Conservation (phyloP, 495 filamentous ascomycete species). For the Penicillium odoratum region DNA sequence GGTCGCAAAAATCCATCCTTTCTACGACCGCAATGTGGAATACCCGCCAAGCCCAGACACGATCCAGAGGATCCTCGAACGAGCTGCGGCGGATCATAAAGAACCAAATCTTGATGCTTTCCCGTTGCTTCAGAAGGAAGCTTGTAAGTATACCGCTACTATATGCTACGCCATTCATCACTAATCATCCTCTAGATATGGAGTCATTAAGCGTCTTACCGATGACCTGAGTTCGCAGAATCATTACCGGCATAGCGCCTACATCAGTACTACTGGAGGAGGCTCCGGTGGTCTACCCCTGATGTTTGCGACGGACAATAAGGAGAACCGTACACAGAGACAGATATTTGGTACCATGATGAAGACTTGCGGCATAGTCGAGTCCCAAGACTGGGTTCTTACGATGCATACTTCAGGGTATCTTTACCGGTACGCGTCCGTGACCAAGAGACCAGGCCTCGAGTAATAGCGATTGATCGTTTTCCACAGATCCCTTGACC, state of each 20-base stretch:
- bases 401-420: slow-evolving; percentile 27
- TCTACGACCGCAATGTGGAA: too few species aligned
- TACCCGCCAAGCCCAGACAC: too few species aligned
- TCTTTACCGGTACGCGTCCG: background rate
- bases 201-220: too few species aligned
- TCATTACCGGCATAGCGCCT: slow-evolving; percentile 25
- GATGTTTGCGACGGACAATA: slow-evolving; percentile 27
- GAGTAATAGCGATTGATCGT: too few species aligned
- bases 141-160: too few species aligned
- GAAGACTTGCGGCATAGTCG: slow-evolving; percentile 15
- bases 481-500: slow-evolving; percentile 2
- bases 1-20: too few species aligned
- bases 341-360: slow-evolving; percentile 21
- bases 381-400: slow-evolving; percentile 29
- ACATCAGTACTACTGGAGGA: slow-evolving; percentile 32
- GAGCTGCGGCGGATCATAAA: too few species aligned
- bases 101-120: too few species aligned
- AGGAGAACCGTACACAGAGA: slow-evolving; percentile 31
- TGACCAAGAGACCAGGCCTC: background rate
- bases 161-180: too few species aligned
- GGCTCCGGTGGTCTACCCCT: slow-evolving; percentile 23
- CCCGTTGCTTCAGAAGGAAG: too few species aligned
- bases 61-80: too few species aligned
- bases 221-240: slow-evolving; percentile 13
- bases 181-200: too few species aligned